phyloP scores from a whole-genome alignment of 192 early-diverging fungal genomes.

The Coemansia sp. region DNA sequence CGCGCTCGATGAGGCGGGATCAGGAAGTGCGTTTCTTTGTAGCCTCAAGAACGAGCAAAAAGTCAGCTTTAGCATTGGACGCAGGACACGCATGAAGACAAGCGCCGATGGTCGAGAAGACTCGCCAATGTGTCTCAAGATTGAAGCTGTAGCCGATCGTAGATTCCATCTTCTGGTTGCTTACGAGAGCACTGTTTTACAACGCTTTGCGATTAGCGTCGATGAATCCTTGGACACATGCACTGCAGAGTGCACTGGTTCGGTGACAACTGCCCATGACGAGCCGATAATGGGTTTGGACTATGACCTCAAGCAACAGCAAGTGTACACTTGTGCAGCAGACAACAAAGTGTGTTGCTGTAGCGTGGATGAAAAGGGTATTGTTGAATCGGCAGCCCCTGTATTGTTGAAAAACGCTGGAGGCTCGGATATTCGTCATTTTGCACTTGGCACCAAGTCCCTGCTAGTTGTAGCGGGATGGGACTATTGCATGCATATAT shows the following conservation, averaged over 20 bases:
- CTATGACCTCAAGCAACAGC: constrained; percentile 8
- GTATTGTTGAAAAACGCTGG: constrained; percentile 18
- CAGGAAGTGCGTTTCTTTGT: constrained; percentile 27
- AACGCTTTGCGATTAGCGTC: constrained; percentile 15
- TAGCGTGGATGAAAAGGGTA: not conserved
- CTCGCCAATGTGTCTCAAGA: constrained; percentile 38
- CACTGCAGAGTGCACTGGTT: not conserved
- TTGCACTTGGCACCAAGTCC: constrained; percentile 1
- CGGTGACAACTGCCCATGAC: constrained; percentile 17
- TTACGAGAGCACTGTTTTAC: constrained; percentile 41
- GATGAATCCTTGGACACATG: not conserved
- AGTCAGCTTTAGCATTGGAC: constrained; percentile 17
- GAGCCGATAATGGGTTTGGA: constrained; percentile 46
- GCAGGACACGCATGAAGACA: constrained; percentile 11
- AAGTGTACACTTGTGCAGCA: constrained; percentile 41
- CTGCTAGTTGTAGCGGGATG: constrained; percentile 38
- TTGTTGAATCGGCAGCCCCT: not conserved
- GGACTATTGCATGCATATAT: constrained; percentile 40
- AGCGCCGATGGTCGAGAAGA: constrained; percentile 27
- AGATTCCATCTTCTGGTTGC: constrained; percentile 24
- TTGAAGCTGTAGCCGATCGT: not conserved
- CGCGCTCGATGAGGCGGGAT: constrained; percentile 16
- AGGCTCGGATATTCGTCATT: constrained; percentile 30
- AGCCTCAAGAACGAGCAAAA: constrained; percentile 4
- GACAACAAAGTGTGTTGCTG: constrained; percentile 39